Conservation (phyloP, 352 stramenopile genomes). For the Albugo laibachii region DNA sequence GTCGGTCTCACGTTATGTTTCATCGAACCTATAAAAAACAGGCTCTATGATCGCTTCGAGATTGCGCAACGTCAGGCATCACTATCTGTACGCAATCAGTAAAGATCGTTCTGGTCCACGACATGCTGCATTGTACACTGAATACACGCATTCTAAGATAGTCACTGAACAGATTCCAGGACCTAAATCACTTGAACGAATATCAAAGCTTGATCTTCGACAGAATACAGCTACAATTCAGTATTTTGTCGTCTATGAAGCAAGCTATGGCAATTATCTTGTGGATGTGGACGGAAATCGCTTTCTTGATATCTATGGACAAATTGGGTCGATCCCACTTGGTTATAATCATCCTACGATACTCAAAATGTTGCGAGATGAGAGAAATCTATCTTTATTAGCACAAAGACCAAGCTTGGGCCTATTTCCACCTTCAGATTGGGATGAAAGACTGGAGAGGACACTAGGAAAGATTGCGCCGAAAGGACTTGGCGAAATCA, state of each 20-base stretch:
- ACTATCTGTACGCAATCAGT: too few relatives aligned
- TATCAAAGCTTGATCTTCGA: conserved; percentile 22
- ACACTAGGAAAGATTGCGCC: conserved; percentile 42
- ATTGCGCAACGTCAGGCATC: too few relatives aligned
- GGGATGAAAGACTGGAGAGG: conserved; percentile 40
- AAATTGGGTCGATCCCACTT: conserved; percentile 66
- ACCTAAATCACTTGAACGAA: conserved; percentile 36
- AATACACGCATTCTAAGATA: conserved; percentile 27
- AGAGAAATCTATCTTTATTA: conserved; percentile 39
- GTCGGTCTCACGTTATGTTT: too few relatives aligned
- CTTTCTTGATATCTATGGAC: conserved; percentile 65
- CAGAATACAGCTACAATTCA: conserved; percentile 49
- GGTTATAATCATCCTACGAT: conserved; percentile 77
- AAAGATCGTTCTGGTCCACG: too few relatives aligned
- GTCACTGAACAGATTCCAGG: conserved; percentile 34
- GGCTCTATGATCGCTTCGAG: too few relatives aligned
- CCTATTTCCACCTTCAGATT: conserved; percentile 55
- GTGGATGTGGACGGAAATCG: conserved; percentile 72
- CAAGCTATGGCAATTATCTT: conserved; percentile 65
- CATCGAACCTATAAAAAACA: too few relatives aligned
- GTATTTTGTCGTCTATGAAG: conserved; percentile 63
- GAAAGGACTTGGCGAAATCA: conserved; percentile 33
- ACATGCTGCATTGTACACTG: conserved; percentile 20
- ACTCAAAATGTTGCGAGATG: conserved; percentile 32
- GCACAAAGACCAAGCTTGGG: conserved; percentile 55